phyloP scores from a whole-genome alignment of 768 basidiomycete species.

The Leccinum barrowsii region DNA sequence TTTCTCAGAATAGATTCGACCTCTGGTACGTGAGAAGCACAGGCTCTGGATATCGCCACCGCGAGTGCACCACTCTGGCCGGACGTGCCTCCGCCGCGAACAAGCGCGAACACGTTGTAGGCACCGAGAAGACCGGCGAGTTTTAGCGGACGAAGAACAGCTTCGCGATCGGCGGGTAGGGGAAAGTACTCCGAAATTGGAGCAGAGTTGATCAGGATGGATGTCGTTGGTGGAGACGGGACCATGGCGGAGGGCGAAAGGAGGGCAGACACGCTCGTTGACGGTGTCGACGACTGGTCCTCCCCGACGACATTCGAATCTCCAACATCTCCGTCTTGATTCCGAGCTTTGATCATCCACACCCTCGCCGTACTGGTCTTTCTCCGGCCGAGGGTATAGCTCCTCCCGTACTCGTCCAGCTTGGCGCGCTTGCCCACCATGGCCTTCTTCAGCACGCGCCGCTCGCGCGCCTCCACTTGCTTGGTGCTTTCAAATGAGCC shows the following conservation, averaged over 20 bases:
- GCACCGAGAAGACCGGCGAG: constrained; percentile 80
- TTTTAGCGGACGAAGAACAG: constrained; percentile 78
- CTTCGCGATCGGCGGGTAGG: constrained; percentile 71
- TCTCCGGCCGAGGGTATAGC: constrained; percentile 81
- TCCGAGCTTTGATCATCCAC: constrained; percentile 77
- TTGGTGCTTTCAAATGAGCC: constrained; percentile 65
- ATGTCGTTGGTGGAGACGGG: constrained; percentile 46
- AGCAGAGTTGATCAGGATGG: constrained; percentile 81
- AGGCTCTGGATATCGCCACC: constrained; percentile 70
- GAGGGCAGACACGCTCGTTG: constrained; percentile 12
- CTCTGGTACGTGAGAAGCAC: constrained; percentile 68
- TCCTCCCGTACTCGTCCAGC: constrained; percentile 75
- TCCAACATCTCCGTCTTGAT: constrained; percentile 32
- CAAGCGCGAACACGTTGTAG: constrained; percentile 74
- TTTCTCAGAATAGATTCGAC: constrained; percentile 62
- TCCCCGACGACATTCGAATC: constrained; percentile 1
- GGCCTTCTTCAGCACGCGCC: constrained; percentile 21
- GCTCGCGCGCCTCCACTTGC: constrained; percentile 42
- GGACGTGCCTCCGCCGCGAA: constrained; percentile 84
- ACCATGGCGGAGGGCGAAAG: constrained; percentile 18
- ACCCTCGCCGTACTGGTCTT: constrained; percentile 90
- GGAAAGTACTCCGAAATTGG: constrained; percentile 80
- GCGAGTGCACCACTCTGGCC: constrained; percentile 90
- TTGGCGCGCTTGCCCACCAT: constrained; percentile 51
- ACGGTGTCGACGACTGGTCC: neutral